Evolutionary conservation across 768 basidiomycete species (phyloP), one percentile per base, ranked within the genome.

Genomic region (Cubamyces lactineus): DNA sequence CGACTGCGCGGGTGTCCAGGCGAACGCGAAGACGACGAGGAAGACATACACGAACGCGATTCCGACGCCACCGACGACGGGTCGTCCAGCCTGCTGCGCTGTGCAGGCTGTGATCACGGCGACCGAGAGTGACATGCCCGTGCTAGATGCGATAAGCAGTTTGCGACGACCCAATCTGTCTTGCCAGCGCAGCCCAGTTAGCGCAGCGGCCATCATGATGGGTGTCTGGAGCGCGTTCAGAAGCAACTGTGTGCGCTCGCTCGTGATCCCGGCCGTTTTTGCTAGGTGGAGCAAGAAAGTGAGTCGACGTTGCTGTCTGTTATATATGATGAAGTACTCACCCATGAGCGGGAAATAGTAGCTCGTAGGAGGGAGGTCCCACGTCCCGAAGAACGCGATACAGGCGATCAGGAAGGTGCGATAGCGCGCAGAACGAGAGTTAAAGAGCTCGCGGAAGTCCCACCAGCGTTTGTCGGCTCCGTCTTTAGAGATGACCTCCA

Each of bases 1-100:
- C 38, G 84, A 74, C 26, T 89, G 77, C 73, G 93, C 81, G 6
- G 92, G 91, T 3, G 87, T 88, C 57, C 42, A 50, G 15, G 57
- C 49, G 51, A 58, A 62, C 15, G 42, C 50, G 48, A 55, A 63
- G 16, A 63, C 66, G 54, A 66, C 65, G 12, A 69, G 65, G 63
- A 66, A 69, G 53, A 69, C 61, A 42, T 66, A 68, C 8, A 68
- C 58, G 59, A 69, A 69, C 19, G 67, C 67, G 38, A 69, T 69
- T 41, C 75, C 76, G 12, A 70, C 74, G 19, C 71, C 67, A 2
- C 75, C 75, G 5, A 64, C 68, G 13, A 58, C 63, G 23, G 73
- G 69, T 19, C 67, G 60, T 0, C 72, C 74, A 4, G 68, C 62
- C 21, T 73, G 71, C 45, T 66, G 66, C 23, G 74, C 69, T 5